Conservation (phyloP, 805 yeast genomes). For the Kodamaea neixiangensis region DNA sequence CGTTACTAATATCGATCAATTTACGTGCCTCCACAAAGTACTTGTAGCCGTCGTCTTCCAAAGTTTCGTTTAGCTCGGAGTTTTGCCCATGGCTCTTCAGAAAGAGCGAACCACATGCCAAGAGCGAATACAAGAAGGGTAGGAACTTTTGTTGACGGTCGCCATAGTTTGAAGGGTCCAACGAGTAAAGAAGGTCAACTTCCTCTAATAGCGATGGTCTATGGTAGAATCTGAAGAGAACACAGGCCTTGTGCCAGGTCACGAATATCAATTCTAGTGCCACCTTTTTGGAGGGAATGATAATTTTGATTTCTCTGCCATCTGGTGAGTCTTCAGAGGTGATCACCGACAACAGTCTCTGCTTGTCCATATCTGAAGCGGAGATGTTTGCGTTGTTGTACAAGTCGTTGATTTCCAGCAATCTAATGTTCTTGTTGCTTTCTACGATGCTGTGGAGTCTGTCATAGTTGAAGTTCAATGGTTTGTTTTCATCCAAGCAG, state of each 20-base stretch:
- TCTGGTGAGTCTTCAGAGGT: slow-evolving; percentile 23
- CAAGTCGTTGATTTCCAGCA: slow-evolving; percentile 20
- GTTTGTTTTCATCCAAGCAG: slow-evolving; percentile 30
- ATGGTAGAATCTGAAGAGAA: slow-evolving; percentile 81
- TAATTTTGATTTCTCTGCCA: slow-evolving; percentile 56
- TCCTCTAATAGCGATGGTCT: slow-evolving; percentile 77
- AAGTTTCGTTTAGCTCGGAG: slow-evolving; percentile 31
- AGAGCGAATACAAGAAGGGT: slow-evolving; percentile 80
- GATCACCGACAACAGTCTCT: background rate
- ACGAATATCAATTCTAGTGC: slow-evolving; percentile 71
- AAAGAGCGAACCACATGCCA: slow-evolving; percentile 86
- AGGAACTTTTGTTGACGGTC: slow-evolving; percentile 72
- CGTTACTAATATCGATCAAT: slow-evolving; percentile 79
- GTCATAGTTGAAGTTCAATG: slow-evolving; percentile 32
- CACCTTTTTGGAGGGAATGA: slow-evolving; percentile 72
- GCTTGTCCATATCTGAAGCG: background rate
- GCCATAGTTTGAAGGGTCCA: slow-evolving; percentile 71
- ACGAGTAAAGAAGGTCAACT: slow-evolving; percentile 70
- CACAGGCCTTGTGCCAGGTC: slow-evolving; percentile 86
- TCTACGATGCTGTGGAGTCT: slow-evolving; percentile 32
- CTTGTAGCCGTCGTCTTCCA: slow-evolving; percentile 75
- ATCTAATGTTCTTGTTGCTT: slow-evolving; percentile 25
- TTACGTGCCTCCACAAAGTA: slow-evolving; percentile 81
- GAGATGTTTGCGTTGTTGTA: slow-evolving; percentile 6
- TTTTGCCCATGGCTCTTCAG: slow-evolving; percentile 47